Evolutionary conservation across 345 rosid genomes (phyloP).

Genomic region (Acer campestre): DNA sequence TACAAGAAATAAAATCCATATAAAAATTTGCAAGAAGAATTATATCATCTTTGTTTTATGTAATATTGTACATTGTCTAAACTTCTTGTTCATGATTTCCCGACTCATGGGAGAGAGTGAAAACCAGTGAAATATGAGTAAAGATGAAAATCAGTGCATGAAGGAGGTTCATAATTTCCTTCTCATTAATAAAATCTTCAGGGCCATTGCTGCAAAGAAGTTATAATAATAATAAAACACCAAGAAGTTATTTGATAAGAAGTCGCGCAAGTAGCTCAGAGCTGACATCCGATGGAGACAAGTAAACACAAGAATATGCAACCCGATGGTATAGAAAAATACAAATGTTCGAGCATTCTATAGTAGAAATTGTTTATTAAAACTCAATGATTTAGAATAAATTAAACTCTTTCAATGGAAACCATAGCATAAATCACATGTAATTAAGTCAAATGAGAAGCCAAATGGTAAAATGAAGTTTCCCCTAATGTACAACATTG

Average conservation of each 20-base stretch:
- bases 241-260: neutral
- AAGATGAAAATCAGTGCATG: constrained; percentile 47
- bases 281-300: constrained; percentile 98
- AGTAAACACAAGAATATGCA: constrained; percentile 85
- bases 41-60: neutral
- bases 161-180: constrained; percentile 62
- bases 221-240: neutral
- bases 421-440: neutral
- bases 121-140: constrained; percentile 9
- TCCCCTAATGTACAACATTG: neutral
- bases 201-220: constrained; percentile 63
- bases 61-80: constrained; percentile 21
- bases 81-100: constrained; percentile 6
- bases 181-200: constrained; percentile 53
- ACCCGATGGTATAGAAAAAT: constrained; percentile 89
- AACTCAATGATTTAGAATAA: too few relatives aligned
- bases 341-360: constrained; percentile 92
- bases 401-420: neutral
- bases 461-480: neutral
- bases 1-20: neutral
- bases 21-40: too few relatives aligned
- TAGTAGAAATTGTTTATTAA: constrained; percentile 9
- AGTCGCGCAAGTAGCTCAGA: constrained; percentile 51
- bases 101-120: neutral
- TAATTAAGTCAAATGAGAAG: neutral